Evolutionary conservation across 768 basidiomycete genomes (phyloP).

Genomic region (Dacryopinax primogenitus): DNA sequence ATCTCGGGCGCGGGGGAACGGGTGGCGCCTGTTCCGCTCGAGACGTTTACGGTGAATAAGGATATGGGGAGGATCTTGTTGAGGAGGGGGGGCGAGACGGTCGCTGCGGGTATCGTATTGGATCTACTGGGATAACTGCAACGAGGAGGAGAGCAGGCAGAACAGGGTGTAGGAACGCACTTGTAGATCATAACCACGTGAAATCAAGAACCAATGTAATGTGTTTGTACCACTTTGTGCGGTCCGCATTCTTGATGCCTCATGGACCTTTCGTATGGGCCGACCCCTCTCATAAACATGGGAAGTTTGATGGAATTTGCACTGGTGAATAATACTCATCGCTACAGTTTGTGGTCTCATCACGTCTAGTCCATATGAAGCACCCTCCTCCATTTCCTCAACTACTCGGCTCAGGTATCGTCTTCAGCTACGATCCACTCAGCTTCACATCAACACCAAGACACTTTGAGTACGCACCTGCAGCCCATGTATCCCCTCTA

Average conservation of each 20-base stretch:
- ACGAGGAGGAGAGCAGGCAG: background rate
- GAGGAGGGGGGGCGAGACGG: conserved; percentile 81
- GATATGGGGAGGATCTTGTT: conserved; percentile 91
- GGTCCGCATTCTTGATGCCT: too few species aligned
- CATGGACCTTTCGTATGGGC: too few species aligned
- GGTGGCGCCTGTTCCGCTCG: conserved; percentile 62
- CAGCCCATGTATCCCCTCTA: conserved; percentile 81
- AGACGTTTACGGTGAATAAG: conserved; percentile 77
- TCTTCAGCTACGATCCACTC: conserved; percentile 31
- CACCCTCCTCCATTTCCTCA: background rate
- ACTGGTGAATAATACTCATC: background rate
- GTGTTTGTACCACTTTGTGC: too few species aligned
- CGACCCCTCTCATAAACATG: too few species aligned
- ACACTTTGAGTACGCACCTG: conserved; percentile 44
- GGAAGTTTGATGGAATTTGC: too few species aligned
- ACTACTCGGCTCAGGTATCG: conserved; percentile 20
- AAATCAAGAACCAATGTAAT: too few species aligned
- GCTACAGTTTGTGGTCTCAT: background rate
- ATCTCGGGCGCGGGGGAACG: conserved; percentile 36
- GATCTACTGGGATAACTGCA: background rate
- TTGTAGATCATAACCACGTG: too few species aligned
- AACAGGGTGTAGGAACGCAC: background rate
- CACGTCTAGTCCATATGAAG: background rate
- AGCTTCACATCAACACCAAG: background rate
- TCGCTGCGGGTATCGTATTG: conserved; percentile 45